phyloP scores from a whole-genome alignment of 1,284 basidiomycete species.

The Sanguinoderma infundibulare region DNA sequence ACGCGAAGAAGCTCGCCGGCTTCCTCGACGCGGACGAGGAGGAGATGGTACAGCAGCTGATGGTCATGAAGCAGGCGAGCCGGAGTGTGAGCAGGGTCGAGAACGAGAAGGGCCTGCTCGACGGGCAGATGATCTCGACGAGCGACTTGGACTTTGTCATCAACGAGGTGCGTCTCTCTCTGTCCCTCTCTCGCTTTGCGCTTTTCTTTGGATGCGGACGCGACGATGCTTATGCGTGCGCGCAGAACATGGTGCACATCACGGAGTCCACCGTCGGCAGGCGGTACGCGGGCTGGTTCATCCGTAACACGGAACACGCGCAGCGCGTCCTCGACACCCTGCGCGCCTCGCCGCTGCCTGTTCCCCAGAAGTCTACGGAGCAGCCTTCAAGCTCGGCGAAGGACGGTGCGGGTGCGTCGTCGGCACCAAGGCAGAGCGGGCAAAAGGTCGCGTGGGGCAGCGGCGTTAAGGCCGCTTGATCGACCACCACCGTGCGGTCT shows the following conservation, averaged over 20 bases:
- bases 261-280: constrained; percentile 92
- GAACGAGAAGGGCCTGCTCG: constrained; percentile 67
- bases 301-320: constrained; percentile 91
- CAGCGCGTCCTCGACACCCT: constrained; percentile 84
- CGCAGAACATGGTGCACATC: constrained; percentile 93
- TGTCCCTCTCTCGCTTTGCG: not conserved
- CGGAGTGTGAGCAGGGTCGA: constrained; percentile 69
- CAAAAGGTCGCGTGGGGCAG: constrained; percentile 40
- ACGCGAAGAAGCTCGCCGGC: constrained; percentile 88
- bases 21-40: constrained; percentile 93
- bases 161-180: constrained; percentile 68
- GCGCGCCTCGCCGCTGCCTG: constrained; percentile 68
- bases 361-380: constrained; percentile 24
- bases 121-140: constrained; percentile 87
- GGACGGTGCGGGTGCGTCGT: constrained; percentile 12
- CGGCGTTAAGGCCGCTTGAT: constrained; percentile 36
- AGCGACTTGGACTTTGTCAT: constrained; percentile 97
- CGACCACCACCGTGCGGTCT: not conserved
- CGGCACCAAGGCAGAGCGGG: constrained; percentile 29
- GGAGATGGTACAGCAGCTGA: constrained; percentile 94
- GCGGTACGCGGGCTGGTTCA: constrained; percentile 96
- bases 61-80: constrained; percentile 93
- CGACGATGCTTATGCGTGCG: not conserved
- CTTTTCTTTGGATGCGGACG: not conserved
- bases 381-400: constrained; percentile 14